These are phyloP conservation scores for Golubevia pallescens DNA, from an alignment of 1,284 basidiomycete genomes.

Conservation along the genomic window DNA sequence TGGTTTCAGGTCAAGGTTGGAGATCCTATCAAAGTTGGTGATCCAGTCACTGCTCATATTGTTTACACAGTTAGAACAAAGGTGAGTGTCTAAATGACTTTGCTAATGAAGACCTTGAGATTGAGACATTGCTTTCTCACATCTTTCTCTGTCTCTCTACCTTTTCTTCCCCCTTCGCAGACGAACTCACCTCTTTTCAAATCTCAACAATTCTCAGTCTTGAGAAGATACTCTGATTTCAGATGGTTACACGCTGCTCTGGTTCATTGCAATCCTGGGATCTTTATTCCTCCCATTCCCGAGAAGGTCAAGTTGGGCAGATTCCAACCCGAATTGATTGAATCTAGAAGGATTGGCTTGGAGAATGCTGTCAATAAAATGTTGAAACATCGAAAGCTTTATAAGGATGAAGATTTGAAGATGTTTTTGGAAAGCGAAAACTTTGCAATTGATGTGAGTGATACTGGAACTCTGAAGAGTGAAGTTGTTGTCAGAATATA, in stretches of 20 bases:
- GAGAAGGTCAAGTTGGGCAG: conserved; percentile 60
- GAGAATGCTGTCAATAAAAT: conserved; percentile 63
- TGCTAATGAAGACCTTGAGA: too few species aligned
- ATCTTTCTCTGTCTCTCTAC: not conserved
- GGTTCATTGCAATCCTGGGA: conserved; percentile 58
- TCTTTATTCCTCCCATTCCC: conserved; percentile 58
- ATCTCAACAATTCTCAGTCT: conserved; percentile 30
- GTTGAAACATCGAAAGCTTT: conserved; percentile 42
- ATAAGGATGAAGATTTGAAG: conserved; percentile 52
- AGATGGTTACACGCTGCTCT: conserved; percentile 61
- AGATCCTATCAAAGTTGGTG: conserved; percentile 58
- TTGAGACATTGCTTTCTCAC: not conserved
- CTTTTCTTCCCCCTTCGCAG: not conserved
- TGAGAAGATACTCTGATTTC: conserved; percentile 58
- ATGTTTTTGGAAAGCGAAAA: conserved; percentile 52
- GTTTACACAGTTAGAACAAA: conserved; percentile 57
- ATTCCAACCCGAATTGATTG: conserved; percentile 57
- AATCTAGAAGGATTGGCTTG: conserved; percentile 46
- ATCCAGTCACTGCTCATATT: conserved; percentile 56
- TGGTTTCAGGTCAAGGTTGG: conserved; percentile 51
- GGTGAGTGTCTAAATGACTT: too few species aligned
- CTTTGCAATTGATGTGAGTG: conserved; percentile 35
- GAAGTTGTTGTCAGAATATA: too few species aligned
- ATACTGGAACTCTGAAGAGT: too few species aligned
- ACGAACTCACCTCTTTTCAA: conserved; percentile 37